Evolutionary conservation across 768 basidiomycete species (phyloP).

Genomic region (Kwoniella sp.): DNA sequence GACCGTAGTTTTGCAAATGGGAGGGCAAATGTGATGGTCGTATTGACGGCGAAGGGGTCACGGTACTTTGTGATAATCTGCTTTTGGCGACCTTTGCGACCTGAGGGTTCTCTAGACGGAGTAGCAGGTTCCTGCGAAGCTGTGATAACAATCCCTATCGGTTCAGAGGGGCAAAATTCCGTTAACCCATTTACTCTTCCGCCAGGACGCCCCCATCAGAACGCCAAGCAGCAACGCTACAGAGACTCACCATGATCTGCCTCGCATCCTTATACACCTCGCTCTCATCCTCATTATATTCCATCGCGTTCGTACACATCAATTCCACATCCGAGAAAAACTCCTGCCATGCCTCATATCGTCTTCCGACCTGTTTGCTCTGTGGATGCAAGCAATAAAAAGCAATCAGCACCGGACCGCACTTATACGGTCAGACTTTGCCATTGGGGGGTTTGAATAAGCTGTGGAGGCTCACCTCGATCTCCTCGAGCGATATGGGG

Average conservation of each 20-base stretch:
- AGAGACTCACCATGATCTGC: constrained; percentile 49
- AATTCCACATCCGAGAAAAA: constrained; percentile 86
- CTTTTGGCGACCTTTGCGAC: neutral
- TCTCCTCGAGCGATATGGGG: constrained; percentile 85
- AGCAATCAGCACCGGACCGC: neutral
- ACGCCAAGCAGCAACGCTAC: too few species aligned
- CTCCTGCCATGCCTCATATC: constrained; percentile 67
- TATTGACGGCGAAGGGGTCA: neutral
- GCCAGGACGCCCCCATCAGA: too few species aligned
- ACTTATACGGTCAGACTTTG: too few species aligned
- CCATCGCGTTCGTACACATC: constrained; percentile 83
- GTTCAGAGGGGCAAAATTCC: too few species aligned
- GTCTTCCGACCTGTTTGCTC: constrained; percentile 79
- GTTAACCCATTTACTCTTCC: too few species aligned
- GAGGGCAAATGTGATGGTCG: neutral
- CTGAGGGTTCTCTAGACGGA: neutral
- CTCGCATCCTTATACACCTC: constrained; percentile 51
- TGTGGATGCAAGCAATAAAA: constrained; percentile 64
- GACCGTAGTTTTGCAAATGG: constrained; percentile 3
- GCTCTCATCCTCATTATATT: constrained; percentile 79
- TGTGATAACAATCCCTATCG: neutral
- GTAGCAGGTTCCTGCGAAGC: neutral
- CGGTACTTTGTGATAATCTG: neutral
- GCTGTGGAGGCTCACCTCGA: constrained; percentile 68
- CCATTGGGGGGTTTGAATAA: too few species aligned